Evolutionary conservation across 208 protist species (phyloP).

Genomic region (Trypanosoma melophagium): DNA sequence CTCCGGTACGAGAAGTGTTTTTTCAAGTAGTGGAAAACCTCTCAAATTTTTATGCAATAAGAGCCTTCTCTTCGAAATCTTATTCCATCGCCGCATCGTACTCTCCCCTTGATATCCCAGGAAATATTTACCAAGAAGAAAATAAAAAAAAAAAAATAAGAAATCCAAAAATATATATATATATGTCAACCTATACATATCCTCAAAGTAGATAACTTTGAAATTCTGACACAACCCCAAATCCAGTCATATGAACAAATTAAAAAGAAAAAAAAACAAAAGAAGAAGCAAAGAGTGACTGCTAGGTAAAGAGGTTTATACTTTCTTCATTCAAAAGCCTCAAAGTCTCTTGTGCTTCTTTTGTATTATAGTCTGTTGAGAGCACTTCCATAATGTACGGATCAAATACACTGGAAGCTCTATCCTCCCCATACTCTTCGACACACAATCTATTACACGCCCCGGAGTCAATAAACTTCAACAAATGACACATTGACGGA

Average conservation of each 20-base stretch:
- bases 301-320: constrained; percentile 17
- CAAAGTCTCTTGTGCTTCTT: not conserved
- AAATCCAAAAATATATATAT: not conserved
- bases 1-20: not conserved
- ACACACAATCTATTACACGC: constrained; percentile 6
- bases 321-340: constrained; percentile 12
- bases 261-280: constrained; percentile 3
- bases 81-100: constrained; percentile 18
- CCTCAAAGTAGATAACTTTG: no score
- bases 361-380: constrained; percentile 26
- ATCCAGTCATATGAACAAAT: not conserved
- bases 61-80: constrained; percentile 13
- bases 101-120: not conserved
- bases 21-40: not conserved
- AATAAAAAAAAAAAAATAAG: constrained; percentile 5
- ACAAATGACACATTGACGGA: constrained; percentile 62
- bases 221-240: not conserved
- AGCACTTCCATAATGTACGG: constrained; percentile 27
- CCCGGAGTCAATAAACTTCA: constrained; percentile 44
- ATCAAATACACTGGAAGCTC: constrained; percentile 21
- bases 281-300: not conserved
- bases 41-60: not conserved
- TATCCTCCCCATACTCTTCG: constrained; percentile 27
- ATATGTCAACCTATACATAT: no score
- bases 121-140: not conserved